Base-by-base conservation (phyloP, 2,329 filamentous ascomycete species). In the Rhynchosporium agropyri region DNA sequence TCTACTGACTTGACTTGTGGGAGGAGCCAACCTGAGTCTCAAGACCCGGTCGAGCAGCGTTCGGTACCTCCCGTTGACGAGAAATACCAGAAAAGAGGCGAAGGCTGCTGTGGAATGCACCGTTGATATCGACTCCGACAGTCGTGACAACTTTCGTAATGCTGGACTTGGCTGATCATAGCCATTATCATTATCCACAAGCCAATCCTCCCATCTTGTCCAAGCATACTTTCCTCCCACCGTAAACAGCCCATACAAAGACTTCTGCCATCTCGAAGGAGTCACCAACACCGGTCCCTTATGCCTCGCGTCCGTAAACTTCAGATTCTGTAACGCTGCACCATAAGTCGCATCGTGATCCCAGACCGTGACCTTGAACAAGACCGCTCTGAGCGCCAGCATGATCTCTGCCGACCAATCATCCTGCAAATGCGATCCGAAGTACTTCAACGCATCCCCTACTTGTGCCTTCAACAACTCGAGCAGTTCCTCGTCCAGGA, bases 351-450 rank as follows among this genome's bases (percentile, higher is more conserved):
- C 91, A 75, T 97, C 89, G 76, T 97, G 91, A 76, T 98, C 93
- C 95, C 95, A 99, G 63, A 99, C 88, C 15, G 90, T 92, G 66
- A 99, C 84, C 77, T 99, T 99, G 81, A 97, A 99, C 7, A 99
- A 80, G 3, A 92, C 80, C 1, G 89, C 86, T 53, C 94, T 84
- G 61, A 99, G 81, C 0, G 81, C 84, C 33, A 97, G 82, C 66
- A 89, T 82, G 60, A 98, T 94, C 78, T 98, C 95, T 58, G 90
- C 83, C 13, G 88, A 87, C 87, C 91, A 97, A 72, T 96, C 91
- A 75, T 97, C 92, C 63, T 89, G 85, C 50, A 96, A 77, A 75
- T 93, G 86, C 15, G 81, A 88, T 53, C 89, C 89, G 69, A 93
- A 89, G 75, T 97, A 95, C 74, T 93, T 96, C 63, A 98, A 79